Conservation (phyloP, 2,329 filamentous ascomycete species). For the Hirsutella rhossiliensis region DNA sequence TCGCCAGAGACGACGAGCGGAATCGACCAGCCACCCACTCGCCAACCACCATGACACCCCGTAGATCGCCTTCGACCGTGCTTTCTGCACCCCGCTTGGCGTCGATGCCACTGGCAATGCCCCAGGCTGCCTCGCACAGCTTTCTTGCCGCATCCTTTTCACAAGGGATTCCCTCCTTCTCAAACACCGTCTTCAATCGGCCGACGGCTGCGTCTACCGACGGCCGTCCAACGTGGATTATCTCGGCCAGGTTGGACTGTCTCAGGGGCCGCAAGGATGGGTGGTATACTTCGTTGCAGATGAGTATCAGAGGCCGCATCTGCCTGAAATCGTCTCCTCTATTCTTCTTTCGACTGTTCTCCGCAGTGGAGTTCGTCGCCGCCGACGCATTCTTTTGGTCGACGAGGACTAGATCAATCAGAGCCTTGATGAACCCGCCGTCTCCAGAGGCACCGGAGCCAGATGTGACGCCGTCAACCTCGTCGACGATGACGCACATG, state of each 20-base stretch:
- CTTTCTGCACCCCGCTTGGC: constrained; percentile 55
- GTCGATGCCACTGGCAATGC: constrained; percentile 61
- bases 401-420: constrained; percentile 78
- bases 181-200: constrained; percentile 73
- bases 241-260: constrained; percentile 75
- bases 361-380: constrained; percentile 11
- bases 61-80: constrained; percentile 60
- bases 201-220: constrained; percentile 74
- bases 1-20: constrained; percentile 31
- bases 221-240: constrained; percentile 84
- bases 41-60: constrained; percentile 74
- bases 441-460: constrained; percentile 70
- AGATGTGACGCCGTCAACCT: constrained; percentile 87
- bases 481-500: constrained; percentile 88
- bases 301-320: constrained; percentile 78
- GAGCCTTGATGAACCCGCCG: constrained; percentile 86
- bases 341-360: constrained; percentile 39
- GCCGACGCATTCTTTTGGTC: constrained; percentile 64
- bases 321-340: constrained; percentile 81
- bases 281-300: constrained; percentile 97
- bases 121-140: constrained; percentile 74
- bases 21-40: constrained; percentile 76
- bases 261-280: constrained; percentile 75
- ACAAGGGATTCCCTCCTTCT: constrained; percentile 76
- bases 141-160: constrained; percentile 83